Evolutionary conservation across 2,329 filamentous ascomycete genomes (phyloP).

Genomic region (Arthrobotrys iridis): DNA sequence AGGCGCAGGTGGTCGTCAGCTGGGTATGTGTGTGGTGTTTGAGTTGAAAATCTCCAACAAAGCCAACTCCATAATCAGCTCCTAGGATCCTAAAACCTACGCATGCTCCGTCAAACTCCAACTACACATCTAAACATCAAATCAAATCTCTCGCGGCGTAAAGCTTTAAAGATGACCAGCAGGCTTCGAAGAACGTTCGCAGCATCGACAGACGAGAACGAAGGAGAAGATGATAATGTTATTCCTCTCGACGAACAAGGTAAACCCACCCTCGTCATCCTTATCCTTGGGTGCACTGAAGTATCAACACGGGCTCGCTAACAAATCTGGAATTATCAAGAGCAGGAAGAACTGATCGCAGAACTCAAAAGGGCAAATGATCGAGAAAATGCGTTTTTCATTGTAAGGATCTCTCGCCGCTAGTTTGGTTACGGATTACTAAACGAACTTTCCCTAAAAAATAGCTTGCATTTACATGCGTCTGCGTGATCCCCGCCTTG

Average conservation of each 20-base stretch:
- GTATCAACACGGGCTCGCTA: background rate
- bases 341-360: slow-evolving; percentile 47
- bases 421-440: background rate
- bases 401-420: slow-evolving; percentile 10
- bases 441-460: background rate
- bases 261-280: background rate
- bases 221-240: slow-evolving; percentile 12
- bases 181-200: slow-evolving; percentile 30
- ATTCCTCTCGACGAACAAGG: slow-evolving; percentile 51
- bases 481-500: slow-evolving; percentile 28
- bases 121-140: background rate
- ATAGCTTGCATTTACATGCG: slow-evolving; percentile 50
- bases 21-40: background rate
- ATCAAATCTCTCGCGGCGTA: background rate
- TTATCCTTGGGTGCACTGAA: background rate
- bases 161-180: slow-evolving; percentile 14
- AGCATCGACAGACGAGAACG: background rate
- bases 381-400: slow-evolving; percentile 51
- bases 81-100: background rate
- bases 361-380: slow-evolving; percentile 48
- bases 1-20: background rate
- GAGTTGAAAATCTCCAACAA: slow-evolving; percentile 9
- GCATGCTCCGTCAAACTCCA: background rate
- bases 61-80: slow-evolving; percentile 1
- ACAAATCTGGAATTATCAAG: slow-evolving; percentile 12